Conservation (phyloP, 1,284 basidiomycete species). For the Tilletia setariae region DNA sequence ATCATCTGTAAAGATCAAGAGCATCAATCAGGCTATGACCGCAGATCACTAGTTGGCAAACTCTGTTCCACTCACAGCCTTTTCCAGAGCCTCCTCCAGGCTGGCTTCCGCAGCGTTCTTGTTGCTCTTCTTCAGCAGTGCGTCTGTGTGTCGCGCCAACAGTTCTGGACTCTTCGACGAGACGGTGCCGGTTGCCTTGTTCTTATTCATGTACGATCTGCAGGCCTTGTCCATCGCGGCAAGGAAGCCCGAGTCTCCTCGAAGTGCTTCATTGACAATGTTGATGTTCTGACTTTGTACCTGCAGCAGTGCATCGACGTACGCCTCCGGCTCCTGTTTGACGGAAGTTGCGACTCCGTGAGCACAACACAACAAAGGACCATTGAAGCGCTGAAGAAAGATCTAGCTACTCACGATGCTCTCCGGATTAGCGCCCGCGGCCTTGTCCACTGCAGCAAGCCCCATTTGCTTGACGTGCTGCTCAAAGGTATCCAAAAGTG, state of each 20-base stretch:
- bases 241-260: constrained; percentile 89
- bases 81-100: constrained; percentile 82
- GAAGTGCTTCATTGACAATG: constrained; percentile 85
- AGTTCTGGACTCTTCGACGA: constrained; percentile 79
- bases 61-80: constrained; percentile 59
- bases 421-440: constrained; percentile 54
- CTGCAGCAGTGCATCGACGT: constrained; percentile 85
- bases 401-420: constrained; percentile 57
- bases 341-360: not conserved
- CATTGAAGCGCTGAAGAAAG: not conserved
- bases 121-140: constrained; percentile 88
- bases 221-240: constrained; percentile 90
- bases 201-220: constrained; percentile 91
- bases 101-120: constrained; percentile 84
- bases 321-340: constrained; percentile 72
- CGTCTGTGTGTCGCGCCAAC: constrained; percentile 88
- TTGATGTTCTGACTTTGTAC: constrained; percentile 90
- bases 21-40: not conserved
- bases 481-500: constrained; percentile 87
- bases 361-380: not conserved
- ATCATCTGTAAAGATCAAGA: constrained; percentile 64
- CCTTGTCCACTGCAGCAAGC: constrained; percentile 75
- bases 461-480: constrained; percentile 89
- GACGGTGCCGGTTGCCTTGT: constrained; percentile 64
- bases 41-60: not conserved